Evolutionary conservation across 2,329 filamentous ascomycete genomes (phyloP), one percentile per base, ranked within the genome.

Genomic region (Onygenales sp.): DNA sequence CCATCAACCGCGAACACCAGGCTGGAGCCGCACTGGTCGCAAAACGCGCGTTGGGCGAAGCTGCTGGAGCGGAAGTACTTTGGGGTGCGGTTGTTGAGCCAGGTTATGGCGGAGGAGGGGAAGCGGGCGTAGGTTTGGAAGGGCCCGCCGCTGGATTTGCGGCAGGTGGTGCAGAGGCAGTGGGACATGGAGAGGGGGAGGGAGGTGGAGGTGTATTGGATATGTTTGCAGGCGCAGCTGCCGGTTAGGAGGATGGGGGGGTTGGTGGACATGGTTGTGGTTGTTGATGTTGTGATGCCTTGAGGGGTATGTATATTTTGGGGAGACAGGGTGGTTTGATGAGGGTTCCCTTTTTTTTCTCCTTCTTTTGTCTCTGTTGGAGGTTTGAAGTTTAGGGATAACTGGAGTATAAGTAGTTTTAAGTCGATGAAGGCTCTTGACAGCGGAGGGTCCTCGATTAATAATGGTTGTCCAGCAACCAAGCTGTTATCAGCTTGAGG

Each of bases 121-220:
- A 77, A 70, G 7, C 65, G 55, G 6, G 67, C 64, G 55, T 75
- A 78, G 3, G 70, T 66, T 37, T 77, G 63, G 54, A 68, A 78
- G 1, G 70, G 69, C 3, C 69, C 71, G 10, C 76, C 75, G 2
- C 75, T 72, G 40, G 76, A 56, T 58, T 74, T 73, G 53, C 75
- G 74, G 56, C 77, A 80, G 42, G 70, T 70, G n/a, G 61, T 63
- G 58, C 77, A 79, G 59, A 78, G 69, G 61, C 76, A 79, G 52
- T 72, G 62, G 14, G 64, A 66, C 32, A 75, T 61, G 27, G 61
- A 55, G 10, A 58, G 61, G 0, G 75, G 73, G 1, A 65, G 58
- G 1, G 56, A 56, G 11, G 65, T 67, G 50, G 66, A 67, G 1
- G 63, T 69, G 63, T 75, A 78, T 40, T 63, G 64, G 34, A 78